Evolutionary conservation across 2,329 filamentous ascomycete genomes (phyloP).

Genomic region (Colletotrichum abscissum): DNA sequence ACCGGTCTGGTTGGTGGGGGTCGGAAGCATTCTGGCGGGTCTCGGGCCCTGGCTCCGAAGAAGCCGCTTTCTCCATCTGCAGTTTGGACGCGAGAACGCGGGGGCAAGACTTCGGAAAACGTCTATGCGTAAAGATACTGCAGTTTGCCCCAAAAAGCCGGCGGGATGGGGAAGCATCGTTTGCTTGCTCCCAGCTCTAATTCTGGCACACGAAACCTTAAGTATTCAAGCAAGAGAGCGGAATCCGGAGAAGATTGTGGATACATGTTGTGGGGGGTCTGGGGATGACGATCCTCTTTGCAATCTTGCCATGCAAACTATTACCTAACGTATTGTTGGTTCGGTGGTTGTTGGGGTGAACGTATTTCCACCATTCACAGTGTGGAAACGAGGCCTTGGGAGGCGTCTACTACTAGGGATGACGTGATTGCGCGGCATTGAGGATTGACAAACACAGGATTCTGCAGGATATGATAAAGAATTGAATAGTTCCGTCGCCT

Average conservation of each 20-base stretch:
- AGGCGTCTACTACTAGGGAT: not conserved
- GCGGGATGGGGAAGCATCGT: not conserved
- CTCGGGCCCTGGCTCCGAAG: not conserved
- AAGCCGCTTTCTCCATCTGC: slow-evolving; percentile 11
- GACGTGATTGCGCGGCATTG: not conserved
- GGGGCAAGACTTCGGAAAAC: not conserved
- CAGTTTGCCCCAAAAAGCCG: not conserved
- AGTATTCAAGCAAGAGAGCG: not conserved
- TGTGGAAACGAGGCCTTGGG: not conserved
- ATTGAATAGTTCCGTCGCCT: not conserved
- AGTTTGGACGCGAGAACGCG: not conserved
- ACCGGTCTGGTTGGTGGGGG: not conserved
- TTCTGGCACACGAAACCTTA: not conserved
- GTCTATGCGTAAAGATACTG: not conserved
- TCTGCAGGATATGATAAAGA: not conserved
- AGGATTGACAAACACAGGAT: not conserved
- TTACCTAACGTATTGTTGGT: slow-evolving; percentile 31
- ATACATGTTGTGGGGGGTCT: slow-evolving; percentile 5
- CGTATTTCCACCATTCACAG: slow-evolving; percentile 29
- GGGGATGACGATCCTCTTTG: slow-evolving; percentile 5
- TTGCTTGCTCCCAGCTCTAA: not conserved
- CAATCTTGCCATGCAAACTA: not conserved
- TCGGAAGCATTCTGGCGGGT: not conserved
- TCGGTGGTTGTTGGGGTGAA: slow-evolving; percentile 11
- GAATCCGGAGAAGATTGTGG: slow-evolving; percentile 2